Conservation (phyloP, 2,329 filamentous ascomycete genomes). For the Botrytis sinoallii region DNA sequence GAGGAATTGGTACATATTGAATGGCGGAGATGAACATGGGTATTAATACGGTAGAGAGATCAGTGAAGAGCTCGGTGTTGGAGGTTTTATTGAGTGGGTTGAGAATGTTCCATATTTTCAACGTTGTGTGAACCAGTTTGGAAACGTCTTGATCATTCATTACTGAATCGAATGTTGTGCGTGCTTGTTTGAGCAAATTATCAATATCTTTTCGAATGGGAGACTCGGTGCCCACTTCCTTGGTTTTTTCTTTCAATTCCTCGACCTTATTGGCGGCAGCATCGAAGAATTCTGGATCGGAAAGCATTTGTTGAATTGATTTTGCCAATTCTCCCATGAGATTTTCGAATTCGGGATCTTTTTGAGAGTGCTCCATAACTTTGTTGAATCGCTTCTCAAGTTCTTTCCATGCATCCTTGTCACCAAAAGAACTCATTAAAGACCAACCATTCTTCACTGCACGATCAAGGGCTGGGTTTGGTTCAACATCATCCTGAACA, state of each 20-base stretch:
- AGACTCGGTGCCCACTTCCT: slow-evolving; percentile 64
- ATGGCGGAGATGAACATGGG: slow-evolving; percentile 73
- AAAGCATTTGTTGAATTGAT: slow-evolving; percentile 76
- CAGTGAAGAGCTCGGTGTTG: slow-evolving; percentile 70
- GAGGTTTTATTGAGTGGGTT: slow-evolving; percentile 62
- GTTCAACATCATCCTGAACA: slow-evolving; percentile 66
- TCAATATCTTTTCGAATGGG: slow-evolving; percentile 71
- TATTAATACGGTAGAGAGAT: slow-evolving; percentile 76
- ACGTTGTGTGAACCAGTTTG: slow-evolving; percentile 63
- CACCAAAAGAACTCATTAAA: slow-evolving; percentile 76
- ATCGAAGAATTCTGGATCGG: slow-evolving; percentile 82
- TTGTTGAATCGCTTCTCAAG: slow-evolving; percentile 66
- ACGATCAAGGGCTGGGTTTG: slow-evolving; percentile 70
- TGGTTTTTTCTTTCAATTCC: slow-evolving; percentile 51
- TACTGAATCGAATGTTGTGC: slow-evolving; percentile 65
- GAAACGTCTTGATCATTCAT: slow-evolving; percentile 69
- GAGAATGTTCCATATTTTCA: slow-evolving; percentile 66
- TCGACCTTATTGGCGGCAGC: slow-evolving; percentile 55
- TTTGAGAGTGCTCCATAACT: slow-evolving; percentile 69
- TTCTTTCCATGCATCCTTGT: slow-evolving; percentile 69
- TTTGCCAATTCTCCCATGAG: slow-evolving; percentile 71
- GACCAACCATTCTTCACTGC: slow-evolving; percentile 79
- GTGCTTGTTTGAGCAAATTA: slow-evolving; percentile 64
- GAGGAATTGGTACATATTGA: slow-evolving; percentile 85
- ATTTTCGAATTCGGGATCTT: slow-evolving; percentile 78